Percentiles rank a stretch among this genome's conserved stretches.
These are phyloP conservation scores for Helenozyma baotianmanensis DNA, from an alignment of 805 yeast species.

Conservation along the genomic window DNA sequence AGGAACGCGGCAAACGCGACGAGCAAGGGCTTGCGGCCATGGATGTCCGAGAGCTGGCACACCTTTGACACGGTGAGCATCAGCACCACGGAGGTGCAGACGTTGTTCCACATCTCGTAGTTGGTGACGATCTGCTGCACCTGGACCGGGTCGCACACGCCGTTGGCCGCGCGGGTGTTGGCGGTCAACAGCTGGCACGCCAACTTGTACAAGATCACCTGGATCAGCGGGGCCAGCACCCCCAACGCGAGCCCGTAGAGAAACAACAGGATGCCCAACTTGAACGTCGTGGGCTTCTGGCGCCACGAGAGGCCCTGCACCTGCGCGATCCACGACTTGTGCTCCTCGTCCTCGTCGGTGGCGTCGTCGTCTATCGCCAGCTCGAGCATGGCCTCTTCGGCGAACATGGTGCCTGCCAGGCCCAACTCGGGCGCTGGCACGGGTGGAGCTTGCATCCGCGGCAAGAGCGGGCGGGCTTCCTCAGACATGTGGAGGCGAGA, in stretches of 20 bases:
- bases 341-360: neutral
- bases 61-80: conserved; percentile 4
- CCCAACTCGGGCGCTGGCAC: too few species aligned
- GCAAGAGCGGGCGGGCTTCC: too few species aligned
- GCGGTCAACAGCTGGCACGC: conserved; percentile 3
- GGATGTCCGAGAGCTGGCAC: conserved; percentile 7
- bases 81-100: conserved; percentile 2
- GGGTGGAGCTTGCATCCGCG: too few species aligned
- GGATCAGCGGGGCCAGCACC: neutral
- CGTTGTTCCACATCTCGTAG: conserved; percentile 1
- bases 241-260: neutral
- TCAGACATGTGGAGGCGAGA: too few species aligned
- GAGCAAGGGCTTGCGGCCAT: conserved; percentile 8
- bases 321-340: neutral
- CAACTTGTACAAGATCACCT: conserved; percentile 1
- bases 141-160: conserved; percentile 7
- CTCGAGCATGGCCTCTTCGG: too few species aligned
- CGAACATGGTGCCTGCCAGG: too few species aligned
- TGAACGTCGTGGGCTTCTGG: neutral
- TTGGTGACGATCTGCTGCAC: conserved; percentile 7
- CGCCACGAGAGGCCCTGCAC: neutral
- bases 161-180: neutral
- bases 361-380: neutral
- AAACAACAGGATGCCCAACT: neutral
- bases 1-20: neutral